Conservation (phyloP, 768 basidiomycete genomes). For the Neoboletus brunneissimus region DNA sequence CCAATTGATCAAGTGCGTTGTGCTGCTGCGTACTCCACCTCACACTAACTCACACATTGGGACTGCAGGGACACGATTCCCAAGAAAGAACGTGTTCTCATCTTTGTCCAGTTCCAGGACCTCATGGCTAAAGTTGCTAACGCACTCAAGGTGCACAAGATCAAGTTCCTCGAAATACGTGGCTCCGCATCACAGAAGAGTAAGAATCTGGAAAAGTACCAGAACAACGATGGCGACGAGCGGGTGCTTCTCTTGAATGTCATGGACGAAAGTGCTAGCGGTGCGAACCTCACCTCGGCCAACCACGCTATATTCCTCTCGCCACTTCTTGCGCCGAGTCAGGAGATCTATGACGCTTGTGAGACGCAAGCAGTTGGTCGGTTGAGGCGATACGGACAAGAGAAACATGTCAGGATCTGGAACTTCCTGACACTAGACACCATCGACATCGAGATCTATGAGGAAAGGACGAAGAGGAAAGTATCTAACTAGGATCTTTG, state of each 20-base stretch:
- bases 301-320: conserved; percentile 96
- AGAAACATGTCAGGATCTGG: conserved; percentile 76
- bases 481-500: conserved; percentile 21
- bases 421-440: conserved; percentile 83
- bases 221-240: conserved; percentile 71
- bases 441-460: conserved; percentile 83
- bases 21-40: not conserved
- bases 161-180: conserved; percentile 78
- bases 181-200: conserved; percentile 76
- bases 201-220: conserved; percentile 83
- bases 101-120: conserved; percentile 97
- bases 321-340: conserved; percentile 76
- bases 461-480: conserved; percentile 41
- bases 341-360: conserved; percentile 82
- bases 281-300: conserved; percentile 88
- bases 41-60: not conserved
- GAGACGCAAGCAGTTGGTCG: conserved; percentile 84
- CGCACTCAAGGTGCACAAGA: conserved; percentile 67
- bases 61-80: conserved; percentile 59
- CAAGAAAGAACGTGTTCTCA: conserved; percentile 75
- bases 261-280: conserved; percentile 94
- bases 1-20: conserved; percentile 65
- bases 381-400: conserved; percentile 79
- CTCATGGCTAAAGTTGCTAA: conserved; percentile 89
- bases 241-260: conserved; percentile 85